These are phyloP conservation scores for Chrysosporium queenslandicum DNA, from an alignment of 2,329 filamentous ascomycete genomes.

Conservation along the genomic window DNA sequence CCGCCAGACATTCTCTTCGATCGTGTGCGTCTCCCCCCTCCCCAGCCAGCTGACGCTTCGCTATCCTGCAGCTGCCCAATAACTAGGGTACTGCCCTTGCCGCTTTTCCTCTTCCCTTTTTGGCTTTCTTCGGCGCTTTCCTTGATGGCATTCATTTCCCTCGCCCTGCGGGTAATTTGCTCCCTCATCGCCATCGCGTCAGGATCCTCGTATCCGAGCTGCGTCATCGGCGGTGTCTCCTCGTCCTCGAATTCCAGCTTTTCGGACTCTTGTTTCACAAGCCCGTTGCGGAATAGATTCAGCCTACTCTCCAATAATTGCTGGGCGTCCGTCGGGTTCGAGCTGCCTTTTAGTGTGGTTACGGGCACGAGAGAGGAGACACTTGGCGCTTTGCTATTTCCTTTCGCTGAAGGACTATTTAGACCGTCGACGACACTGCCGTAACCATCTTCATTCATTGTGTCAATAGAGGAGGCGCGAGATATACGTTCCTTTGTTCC, in stretches of 20 bases:
- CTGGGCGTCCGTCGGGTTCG: conserved; percentile 15
- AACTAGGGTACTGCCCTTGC: conserved; percentile 13
- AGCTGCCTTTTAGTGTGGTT: conserved; percentile 9
- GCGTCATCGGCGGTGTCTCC: conserved; percentile 36
- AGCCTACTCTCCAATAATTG: conserved; percentile 14
- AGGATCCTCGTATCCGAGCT: conserved; percentile 41
- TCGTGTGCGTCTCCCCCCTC: conserved; percentile 29
- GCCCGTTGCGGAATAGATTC: conserved; percentile 17
- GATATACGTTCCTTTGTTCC: conserved; percentile 24
- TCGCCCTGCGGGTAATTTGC: conserved; percentile 39
- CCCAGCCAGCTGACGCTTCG: conserved; percentile 27
- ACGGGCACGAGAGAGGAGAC: conserved; percentile 26
- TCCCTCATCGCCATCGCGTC: conserved; percentile 49
- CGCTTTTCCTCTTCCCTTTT: conserved; percentile 1
- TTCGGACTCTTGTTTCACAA: conserved; percentile 16
- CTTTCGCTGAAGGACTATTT: conserved; percentile 18
- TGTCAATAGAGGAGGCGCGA: conserved; percentile 43
- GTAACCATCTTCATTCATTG: conserved; percentile 38
- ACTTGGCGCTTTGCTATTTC: conserved; percentile 24
- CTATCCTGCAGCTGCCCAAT: conserved; percentile 28
- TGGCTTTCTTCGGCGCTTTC: background rate
- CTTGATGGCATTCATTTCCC: conserved; percentile 33
- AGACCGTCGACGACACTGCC: conserved; percentile 29
- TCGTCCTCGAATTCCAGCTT: conserved; percentile 25
- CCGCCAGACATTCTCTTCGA: conserved; percentile 21